Evolutionary conservation across 2,329 filamentous ascomycete species (phyloP), one percentile per base, ranked within the genome.

Genomic region (Trichoderma guizhouense): DNA sequence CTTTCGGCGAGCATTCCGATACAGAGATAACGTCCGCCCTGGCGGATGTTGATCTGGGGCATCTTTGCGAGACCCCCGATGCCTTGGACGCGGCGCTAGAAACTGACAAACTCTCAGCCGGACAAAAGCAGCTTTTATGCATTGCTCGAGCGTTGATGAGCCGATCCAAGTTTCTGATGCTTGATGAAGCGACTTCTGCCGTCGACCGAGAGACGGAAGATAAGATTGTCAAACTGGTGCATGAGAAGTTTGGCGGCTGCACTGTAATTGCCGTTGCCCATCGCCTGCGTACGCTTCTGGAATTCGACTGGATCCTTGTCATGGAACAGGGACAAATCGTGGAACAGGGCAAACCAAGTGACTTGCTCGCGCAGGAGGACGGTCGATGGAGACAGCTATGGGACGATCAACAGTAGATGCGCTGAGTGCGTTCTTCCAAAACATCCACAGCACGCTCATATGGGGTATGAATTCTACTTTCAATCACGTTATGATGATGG

Each of bases 111-210:
- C 43, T 73, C 12, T 73, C 71, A 2, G 58, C 72, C 24, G 72
- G 72, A 12, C 71, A 73, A 63, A 61, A 67, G 1, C 72, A 73
- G 34, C 67, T 72, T 2, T 15, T 73, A 9, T 73, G 63, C 58
- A 51, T 73, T 2, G 72, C 72, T 2, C 34, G 72, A 2, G 71
- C 72, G 3, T n/a, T 72, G n/a, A 57, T 73, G 3, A 5, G 28
- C 5, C 53, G 64, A 9, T 18, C 12, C 4, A 14, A 21, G 3
- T 18, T 71, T 18, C 43, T 74, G 1, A 28, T 74, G 2, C 34
- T 74, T 3, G 73, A 74, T 26, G 73, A 74, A 51, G 73, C 73
- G 5, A 74, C 71, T 1, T 73, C 71, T 43, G 65, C 62, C 1
- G 60, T 74, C 15, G 73, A 74, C 30, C 36, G 26, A 3, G 36